Conservation (phyloP, 169 alveolate species). For the Eimeria nieschulzi region DNA sequence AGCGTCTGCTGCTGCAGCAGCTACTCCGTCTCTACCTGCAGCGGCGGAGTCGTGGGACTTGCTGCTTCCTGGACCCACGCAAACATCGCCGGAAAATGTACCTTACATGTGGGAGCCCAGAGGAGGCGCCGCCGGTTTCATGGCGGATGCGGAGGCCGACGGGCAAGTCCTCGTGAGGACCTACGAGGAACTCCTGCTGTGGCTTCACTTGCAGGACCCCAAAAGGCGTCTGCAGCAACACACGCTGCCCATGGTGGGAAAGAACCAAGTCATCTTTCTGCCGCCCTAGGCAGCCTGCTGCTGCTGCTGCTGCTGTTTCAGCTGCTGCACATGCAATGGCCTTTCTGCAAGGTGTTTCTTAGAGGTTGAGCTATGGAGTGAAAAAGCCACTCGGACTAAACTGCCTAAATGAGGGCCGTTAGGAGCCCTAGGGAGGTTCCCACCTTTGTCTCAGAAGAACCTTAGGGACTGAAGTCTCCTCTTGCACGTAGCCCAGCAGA, state of each 20-base stretch:
- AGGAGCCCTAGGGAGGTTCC: too few species aligned
- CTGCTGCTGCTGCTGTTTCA: too few species aligned
- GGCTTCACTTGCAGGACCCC: conserved; percentile 38
- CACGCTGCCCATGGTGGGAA: conserved; percentile 52
- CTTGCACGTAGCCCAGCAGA: too few species aligned
- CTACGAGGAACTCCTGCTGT: conserved; percentile 36
- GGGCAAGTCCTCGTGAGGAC: conserved; percentile 11
- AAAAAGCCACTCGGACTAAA: too few species aligned
- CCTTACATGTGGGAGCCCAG: not conserved
- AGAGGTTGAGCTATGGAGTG: too few species aligned
- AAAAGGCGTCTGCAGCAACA: conserved; percentile 48
- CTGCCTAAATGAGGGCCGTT: too few species aligned
- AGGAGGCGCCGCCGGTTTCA: not conserved
- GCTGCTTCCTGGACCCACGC: too few species aligned
- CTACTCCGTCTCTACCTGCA: not conserved
- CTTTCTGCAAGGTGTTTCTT: too few species aligned
- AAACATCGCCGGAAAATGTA: too few species aligned
- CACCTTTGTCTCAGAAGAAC: too few species aligned
- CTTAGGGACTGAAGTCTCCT: too few species aligned
- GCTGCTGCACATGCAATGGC: too few species aligned
- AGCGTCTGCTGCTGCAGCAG: not conserved
- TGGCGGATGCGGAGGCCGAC: conserved; percentile 17
- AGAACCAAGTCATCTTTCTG: conserved; percentile 42
- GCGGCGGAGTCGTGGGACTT: not conserved
- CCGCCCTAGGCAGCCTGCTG: conserved; percentile 7